Evolutionary conservation across 2,329 filamentous ascomycete genomes (phyloP).

Genomic region (Fusarium mangiferae): DNA sequence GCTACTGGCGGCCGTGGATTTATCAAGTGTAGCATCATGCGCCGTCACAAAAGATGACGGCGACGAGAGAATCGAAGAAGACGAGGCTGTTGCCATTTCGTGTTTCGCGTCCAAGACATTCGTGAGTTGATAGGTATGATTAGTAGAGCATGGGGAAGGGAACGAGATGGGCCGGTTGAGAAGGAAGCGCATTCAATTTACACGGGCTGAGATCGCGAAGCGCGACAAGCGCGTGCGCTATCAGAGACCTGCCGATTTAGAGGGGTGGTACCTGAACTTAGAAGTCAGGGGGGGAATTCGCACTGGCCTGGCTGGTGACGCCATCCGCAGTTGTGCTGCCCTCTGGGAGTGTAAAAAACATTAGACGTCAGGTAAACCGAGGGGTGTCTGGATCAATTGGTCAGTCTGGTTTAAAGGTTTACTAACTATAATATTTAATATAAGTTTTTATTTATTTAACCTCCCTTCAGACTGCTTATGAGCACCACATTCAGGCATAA

Average conservation of each 20-base stretch:
- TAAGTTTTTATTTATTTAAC: not conserved
- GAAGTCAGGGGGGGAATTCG: not conserved
- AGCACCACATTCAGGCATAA: not conserved
- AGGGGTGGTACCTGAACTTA: constrained; percentile 28
- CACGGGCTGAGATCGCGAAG: constrained; percentile 32
- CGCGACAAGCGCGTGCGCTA: constrained; percentile 28
- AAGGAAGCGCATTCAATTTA: constrained; percentile 25
- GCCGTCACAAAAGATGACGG: constrained; percentile 52
- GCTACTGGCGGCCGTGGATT: constrained; percentile 52
- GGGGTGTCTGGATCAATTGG: not conserved
- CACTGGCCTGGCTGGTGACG: constrained; percentile 29
- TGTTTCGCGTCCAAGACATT: constrained; percentile 24
- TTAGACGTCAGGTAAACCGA: not conserved
- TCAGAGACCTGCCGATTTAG: constrained; percentile 11
- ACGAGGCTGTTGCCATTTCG: constrained; percentile 37
- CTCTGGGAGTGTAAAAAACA: not conserved
- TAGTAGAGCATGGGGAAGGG: not conserved
- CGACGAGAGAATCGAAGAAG: constrained; percentile 45
- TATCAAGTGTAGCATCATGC: constrained; percentile 40
- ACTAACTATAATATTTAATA: not conserved
- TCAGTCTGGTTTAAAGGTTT: not conserved
- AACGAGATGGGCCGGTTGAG: not conserved
- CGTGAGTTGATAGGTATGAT: not conserved
- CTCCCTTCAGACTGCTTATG: not conserved
- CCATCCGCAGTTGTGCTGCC: not conserved